Percentiles rank a stretch among this genome's conserved stretches.
Conservation (phyloP, 495 filamentous ascomycete genomes). For the Coniosporium apollinis region DNA sequence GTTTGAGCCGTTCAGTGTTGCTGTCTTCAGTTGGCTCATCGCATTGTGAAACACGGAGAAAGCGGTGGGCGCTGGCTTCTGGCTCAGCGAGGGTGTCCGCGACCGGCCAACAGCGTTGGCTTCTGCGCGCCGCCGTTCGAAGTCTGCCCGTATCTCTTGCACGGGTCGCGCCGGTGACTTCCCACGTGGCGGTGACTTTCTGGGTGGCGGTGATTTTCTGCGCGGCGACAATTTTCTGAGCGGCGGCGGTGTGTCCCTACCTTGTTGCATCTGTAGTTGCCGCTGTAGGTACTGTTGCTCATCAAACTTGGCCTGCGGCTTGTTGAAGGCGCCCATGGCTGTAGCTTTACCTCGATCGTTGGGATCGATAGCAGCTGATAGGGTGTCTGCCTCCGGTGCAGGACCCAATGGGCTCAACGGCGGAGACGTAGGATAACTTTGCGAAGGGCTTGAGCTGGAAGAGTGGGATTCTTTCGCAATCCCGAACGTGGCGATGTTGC, state of each 20-base stretch:
- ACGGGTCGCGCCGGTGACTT: too few species aligned
- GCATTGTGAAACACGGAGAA: too few species aligned
- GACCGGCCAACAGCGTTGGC: too few species aligned
- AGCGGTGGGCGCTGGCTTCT: too few species aligned
- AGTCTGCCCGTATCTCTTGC: too few species aligned
- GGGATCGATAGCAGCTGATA: constrained; percentile 45
- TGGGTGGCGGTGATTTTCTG: too few species aligned
- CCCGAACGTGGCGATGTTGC: constrained; percentile 20
- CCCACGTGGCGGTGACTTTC: too few species aligned
- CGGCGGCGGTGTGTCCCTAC: constrained; percentile 30
- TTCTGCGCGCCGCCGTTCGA: too few species aligned
- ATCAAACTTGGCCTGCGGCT: constrained; percentile 57
- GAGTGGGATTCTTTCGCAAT: constrained; percentile 9
- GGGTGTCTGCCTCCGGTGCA: constrained; percentile 40
- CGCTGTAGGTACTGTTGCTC: constrained; percentile 73
- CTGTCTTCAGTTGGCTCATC: too few species aligned
- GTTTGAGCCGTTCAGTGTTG: too few species aligned
- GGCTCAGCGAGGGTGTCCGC: too few species aligned
- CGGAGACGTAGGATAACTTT: constrained; percentile 34
- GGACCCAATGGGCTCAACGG: constrained; percentile 55
- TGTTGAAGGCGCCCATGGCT: constrained; percentile 68
- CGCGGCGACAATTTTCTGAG: constrained; percentile 7
- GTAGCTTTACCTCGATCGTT: constrained; percentile 76
- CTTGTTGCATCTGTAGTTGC: constrained; percentile 61
- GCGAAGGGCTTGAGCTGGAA: constrained; percentile 24